Evolutionary conservation across 1,139 yeast genomes (phyloP).

Genomic region (Geotrichum citri-aurantii): DNA sequence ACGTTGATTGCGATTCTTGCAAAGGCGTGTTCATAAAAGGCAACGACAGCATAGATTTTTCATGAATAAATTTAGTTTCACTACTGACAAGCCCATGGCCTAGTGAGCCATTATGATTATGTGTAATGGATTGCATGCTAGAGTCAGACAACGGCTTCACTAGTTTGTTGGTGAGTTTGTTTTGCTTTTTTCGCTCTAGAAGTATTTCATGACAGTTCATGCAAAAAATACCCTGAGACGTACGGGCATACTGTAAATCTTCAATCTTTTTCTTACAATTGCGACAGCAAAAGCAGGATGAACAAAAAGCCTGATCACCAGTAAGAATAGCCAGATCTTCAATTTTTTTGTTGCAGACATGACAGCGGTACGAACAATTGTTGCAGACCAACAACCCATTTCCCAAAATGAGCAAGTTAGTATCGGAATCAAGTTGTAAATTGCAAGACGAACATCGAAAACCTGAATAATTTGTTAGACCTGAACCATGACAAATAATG

Average conservation of each 20-base stretch:
- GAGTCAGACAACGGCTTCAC: too few species aligned
- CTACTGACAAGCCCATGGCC: too few species aligned
- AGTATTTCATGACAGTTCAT: slow-evolving; percentile 87
- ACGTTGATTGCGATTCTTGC: background rate
- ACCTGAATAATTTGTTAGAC: too few species aligned
- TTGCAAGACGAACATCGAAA: slow-evolving; percentile 84
- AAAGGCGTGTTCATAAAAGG: slow-evolving; percentile 19
- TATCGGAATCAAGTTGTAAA: slow-evolving; percentile 72
- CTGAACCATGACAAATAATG: too few species aligned
- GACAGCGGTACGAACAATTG: slow-evolving; percentile 84
- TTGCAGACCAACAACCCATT: slow-evolving; percentile 89
- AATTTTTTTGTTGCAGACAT: slow-evolving; percentile 80
- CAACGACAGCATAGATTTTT: slow-evolving; percentile 29
- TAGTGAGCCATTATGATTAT: too few species aligned
- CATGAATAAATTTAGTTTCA: slow-evolving; percentile 13
- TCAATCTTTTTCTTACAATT: slow-evolving; percentile 84
- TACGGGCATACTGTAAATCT: slow-evolving; percentile 86
- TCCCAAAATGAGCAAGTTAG: slow-evolving; percentile 84
- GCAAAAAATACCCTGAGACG: slow-evolving; percentile 90
- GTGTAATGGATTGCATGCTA: too few species aligned
- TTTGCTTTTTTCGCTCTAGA: slow-evolving; percentile 52
- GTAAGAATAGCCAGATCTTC: slow-evolving; percentile 95
- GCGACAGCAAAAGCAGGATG: slow-evolving; percentile 84
- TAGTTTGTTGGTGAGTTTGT: too few species aligned
- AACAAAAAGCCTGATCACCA: slow-evolving; percentile 90